A percentile compares a stretch with the other conserved stretches of the same genome.
Conservation (phyloP, 2,329 filamentous ascomycete species). For the Penicillium italicum region DNA sequence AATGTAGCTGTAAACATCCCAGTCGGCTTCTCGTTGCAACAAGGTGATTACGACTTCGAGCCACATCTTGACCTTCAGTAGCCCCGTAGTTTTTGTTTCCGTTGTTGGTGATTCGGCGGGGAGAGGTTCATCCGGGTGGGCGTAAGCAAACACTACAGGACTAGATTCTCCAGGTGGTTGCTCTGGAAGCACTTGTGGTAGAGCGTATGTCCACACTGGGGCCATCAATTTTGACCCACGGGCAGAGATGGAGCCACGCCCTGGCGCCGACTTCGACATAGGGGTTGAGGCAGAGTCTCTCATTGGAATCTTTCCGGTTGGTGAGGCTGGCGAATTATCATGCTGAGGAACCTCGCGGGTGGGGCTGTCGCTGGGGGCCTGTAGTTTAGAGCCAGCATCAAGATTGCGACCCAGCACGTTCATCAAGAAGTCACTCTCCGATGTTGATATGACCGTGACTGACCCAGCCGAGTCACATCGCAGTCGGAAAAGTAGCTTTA, state of each 20-base stretch:
- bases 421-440: slow-evolving; percentile 71
- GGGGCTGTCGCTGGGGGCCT: slow-evolving; percentile 43
- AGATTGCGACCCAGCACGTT: slow-evolving; percentile 64
- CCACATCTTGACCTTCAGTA: slow-evolving; percentile 64
- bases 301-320: slow-evolving; percentile 29
- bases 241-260: slow-evolving; percentile 33
- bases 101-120: slow-evolving; percentile 22
- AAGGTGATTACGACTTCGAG: slow-evolving; percentile 72
- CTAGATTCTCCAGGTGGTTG: slow-evolving; percentile 50
- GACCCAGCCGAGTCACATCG: slow-evolving; percentile 77
- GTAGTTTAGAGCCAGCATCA: slow-evolving; percentile 47
- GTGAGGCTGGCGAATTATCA: slow-evolving; percentile 34
- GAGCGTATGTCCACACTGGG: slow-evolving; percentile 57
- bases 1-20: slow-evolving; percentile 90
- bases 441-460: slow-evolving; percentile 66
- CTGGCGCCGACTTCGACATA: slow-evolving; percentile 30
- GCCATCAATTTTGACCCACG: slow-evolving; percentile 38
- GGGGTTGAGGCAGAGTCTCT: slow-evolving; percentile 30
- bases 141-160: slow-evolving; percentile 50
- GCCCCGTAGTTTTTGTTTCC: slow-evolving; percentile 32
- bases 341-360: slow-evolving; percentile 34
- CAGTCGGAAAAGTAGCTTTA: slow-evolving; percentile 77
- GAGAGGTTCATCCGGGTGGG: slow-evolving; percentile 36
- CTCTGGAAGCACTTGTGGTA: slow-evolving; percentile 53
- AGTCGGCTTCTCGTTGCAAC: slow-evolving; percentile 71